Percentiles rank a stretch among this genome's conserved stretches.
Evolutionary conservation across 1,284 basidiomycete species (phyloP).

Genomic region (Hortiboletus rubellus): DNA sequence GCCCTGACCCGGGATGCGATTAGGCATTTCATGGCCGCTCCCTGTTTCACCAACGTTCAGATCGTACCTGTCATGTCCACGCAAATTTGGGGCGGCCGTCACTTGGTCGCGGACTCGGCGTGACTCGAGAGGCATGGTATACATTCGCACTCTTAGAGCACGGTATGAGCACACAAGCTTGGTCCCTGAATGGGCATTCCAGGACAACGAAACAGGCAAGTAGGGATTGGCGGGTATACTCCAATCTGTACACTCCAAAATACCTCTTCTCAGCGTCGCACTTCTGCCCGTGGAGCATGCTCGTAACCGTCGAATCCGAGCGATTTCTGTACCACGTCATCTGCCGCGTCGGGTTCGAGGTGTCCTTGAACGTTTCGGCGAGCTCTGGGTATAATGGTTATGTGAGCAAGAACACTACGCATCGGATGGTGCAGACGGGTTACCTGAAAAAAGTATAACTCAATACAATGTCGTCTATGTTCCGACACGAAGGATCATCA

Average conservation of each 20-base stretch:
- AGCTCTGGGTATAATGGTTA: slow-evolving; percentile 49
- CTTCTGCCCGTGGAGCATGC: slow-evolving; percentile 38
- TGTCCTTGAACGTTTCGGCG: slow-evolving; percentile 79
- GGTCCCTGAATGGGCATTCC: too few relatives aligned
- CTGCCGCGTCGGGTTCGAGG: slow-evolving; percentile 81
- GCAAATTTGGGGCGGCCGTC: too few relatives aligned
- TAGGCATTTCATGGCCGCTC: too few relatives aligned
- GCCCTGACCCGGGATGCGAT: too few relatives aligned
- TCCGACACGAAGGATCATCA: slow-evolving; percentile 86
- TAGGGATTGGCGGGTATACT: slow-evolving; percentile 2
- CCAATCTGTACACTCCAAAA: background rate
- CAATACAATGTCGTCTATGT: slow-evolving; percentile 89
- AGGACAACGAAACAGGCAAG: background rate
- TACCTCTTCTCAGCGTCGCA: background rate
- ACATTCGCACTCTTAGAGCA: too few relatives aligned
- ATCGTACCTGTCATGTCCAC: background rate
- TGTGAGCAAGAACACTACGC: background rate
- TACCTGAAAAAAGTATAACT: slow-evolving; percentile 98
- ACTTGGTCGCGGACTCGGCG: too few relatives aligned
- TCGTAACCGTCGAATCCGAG: slow-evolving; percentile 73
- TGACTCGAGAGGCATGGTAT: too few relatives aligned
- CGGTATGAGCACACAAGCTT: too few relatives aligned
- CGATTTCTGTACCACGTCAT: slow-evolving; percentile 75
- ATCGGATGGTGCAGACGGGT: background rate
- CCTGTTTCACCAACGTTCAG: background rate